phyloP scores from a whole-genome alignment of 208 protist genomes.

The Wallacemonas sp. region DNA sequence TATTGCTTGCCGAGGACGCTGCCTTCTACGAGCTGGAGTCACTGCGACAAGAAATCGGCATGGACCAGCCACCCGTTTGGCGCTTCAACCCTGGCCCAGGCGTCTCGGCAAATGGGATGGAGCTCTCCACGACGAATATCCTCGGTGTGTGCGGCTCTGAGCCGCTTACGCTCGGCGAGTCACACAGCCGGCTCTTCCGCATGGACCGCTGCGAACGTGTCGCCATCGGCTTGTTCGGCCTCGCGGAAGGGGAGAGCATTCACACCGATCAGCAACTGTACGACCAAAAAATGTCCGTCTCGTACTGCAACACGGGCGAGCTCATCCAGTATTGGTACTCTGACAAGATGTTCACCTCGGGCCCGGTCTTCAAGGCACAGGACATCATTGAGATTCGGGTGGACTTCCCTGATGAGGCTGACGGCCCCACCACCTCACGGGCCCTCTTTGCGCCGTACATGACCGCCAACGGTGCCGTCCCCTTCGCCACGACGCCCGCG shows the following conservation, averaged over 20 bases:
- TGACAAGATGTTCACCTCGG: slow-evolving; percentile 41
- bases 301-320: slow-evolving; percentile 84
- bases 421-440: neutral
- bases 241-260: slow-evolving; percentile 20
- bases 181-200: slow-evolving; percentile 61
- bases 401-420: slow-evolving; percentile 27
- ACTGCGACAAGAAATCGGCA: slow-evolving; percentile 55
- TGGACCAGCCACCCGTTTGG: slow-evolving; percentile 51
- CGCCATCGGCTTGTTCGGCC: slow-evolving; percentile 66
- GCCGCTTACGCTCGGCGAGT: slow-evolving; percentile 46
- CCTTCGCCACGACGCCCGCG: neutral
- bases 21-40: slow-evolving; percentile 55
- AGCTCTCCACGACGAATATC: slow-evolving; percentile 78
- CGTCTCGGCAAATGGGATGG: slow-evolving; percentile 47
- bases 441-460: slow-evolving; percentile 10
- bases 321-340: slow-evolving; percentile 41
- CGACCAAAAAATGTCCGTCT: slow-evolving; percentile 53
- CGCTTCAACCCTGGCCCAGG: slow-evolving; percentile 77
- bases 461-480: slow-evolving; percentile 2
- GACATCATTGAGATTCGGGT: slow-evolving; percentile 63
- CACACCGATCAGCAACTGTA: slow-evolving; percentile 56
- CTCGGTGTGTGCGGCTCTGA: slow-evolving; percentile 73
- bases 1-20: slow-evolving; percentile 79
- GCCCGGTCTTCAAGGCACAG: slow-evolving; percentile 48
- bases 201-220: slow-evolving; percentile 82